Conservation (phyloP, 2,329 filamentous ascomycete genomes). For the Clarireedia sp. region DNA sequence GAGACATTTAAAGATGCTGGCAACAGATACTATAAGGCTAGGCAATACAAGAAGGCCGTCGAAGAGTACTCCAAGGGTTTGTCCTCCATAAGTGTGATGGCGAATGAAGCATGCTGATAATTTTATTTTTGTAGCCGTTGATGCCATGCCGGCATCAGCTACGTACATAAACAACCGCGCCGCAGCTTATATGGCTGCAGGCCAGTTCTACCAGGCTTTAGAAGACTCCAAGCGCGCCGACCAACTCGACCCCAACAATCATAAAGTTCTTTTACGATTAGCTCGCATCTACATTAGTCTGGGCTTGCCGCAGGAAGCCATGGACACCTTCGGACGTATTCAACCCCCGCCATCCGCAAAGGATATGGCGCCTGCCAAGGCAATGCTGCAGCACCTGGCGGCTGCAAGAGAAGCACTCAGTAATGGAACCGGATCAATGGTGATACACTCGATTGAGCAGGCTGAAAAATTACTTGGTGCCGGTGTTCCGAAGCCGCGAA, state of each 20-base stretch:
- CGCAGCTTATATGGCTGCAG: conserved; percentile 85
- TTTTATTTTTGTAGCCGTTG: conserved; percentile 58
- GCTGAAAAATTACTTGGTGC: conserved; percentile 73
- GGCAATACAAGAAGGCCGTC: conserved; percentile 80
- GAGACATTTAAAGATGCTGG: conserved; percentile 88
- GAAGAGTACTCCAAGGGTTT: conserved; percentile 91
- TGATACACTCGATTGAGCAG: conserved; percentile 81
- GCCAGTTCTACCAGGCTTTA: conserved; percentile 69
- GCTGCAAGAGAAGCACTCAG: conserved; percentile 72
- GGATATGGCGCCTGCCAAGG: conserved; percentile 73
- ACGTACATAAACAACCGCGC: conserved; percentile 94
- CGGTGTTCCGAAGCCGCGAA: conserved; percentile 73
- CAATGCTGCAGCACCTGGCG: conserved; percentile 75
- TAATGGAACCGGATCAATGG: conserved; percentile 80
- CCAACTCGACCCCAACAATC: conserved; percentile 74
- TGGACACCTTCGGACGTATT: conserved; percentile 74
- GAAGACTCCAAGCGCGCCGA: conserved; percentile 80
- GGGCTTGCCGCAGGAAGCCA: conserved; percentile 78
- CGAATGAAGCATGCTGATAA: conserved; percentile 8
- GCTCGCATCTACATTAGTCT: conserved; percentile 85
- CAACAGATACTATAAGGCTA: conserved; percentile 96
- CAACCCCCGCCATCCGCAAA: conserved; percentile 73
- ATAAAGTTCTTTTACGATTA: conserved; percentile 81
- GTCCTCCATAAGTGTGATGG: background rate
- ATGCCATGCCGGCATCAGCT: conserved; percentile 74